Evolutionary conservation across 768 basidiomycete species (phyloP).

Genomic region (Kwoniella sp.): DNA sequence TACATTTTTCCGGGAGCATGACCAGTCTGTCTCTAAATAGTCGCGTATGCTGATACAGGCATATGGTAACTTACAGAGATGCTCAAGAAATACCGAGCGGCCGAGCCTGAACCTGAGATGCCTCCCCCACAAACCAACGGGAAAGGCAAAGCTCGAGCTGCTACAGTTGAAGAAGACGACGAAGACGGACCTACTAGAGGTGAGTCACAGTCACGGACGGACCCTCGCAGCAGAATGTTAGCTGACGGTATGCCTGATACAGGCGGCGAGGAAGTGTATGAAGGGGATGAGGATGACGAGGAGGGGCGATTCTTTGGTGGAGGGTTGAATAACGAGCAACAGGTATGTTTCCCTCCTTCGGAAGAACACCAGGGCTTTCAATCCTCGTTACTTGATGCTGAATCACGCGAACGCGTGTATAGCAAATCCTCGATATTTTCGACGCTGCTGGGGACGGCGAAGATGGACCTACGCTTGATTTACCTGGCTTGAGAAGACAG

Average conservation of each 20-base stretch:
- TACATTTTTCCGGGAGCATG: too few species aligned
- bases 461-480: constrained; percentile 47
- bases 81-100: constrained; percentile 41
- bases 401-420: too few species aligned
- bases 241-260: constrained; percentile 58
- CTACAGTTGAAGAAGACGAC: constrained; percentile 62
- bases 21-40: neutral
- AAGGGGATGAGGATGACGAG: constrained; percentile 62
- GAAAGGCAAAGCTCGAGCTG: constrained; percentile 32
- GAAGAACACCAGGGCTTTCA: too few species aligned
- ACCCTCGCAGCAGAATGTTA: neutral
- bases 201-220: constrained; percentile 5
- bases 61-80: constrained; percentile 30
- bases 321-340: constrained; percentile 87
- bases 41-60: neutral
- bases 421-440: constrained; percentile 87
- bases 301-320: constrained; percentile 93
- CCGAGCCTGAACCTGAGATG: constrained; percentile 10
- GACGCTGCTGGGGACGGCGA: constrained; percentile 71
- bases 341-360: constrained; percentile 58
- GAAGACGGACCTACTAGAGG: constrained; percentile 62
- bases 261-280: constrained; percentile 65
- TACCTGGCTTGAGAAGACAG: constrained; percentile 71
- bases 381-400: neutral
- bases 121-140: constrained; percentile 27